Evolutionary conservation across 352 stramenopile genomes (phyloP), one percentile per base, ranked within the genome.

Genomic region (Phytophthora idaei): DNA sequence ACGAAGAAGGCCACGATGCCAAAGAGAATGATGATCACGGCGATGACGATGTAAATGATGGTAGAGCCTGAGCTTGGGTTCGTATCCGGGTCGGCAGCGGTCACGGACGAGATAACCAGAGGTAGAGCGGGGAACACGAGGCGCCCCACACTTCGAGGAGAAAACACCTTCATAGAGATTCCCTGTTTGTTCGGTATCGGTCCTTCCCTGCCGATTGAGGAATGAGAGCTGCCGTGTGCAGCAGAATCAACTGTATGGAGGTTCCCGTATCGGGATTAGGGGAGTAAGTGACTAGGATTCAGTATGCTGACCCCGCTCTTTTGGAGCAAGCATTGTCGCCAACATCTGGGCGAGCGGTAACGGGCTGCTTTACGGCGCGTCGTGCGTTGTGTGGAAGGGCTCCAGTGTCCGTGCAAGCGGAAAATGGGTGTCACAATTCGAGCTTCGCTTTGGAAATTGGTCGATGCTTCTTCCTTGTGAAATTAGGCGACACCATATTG

Each of bases 11-110:
- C 77, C 12, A 73, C 71, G 27, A 80, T 68, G 21, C 85, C 52
- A 46, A 88, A 78, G 21, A 91, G 77, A 44, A 81, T 45, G 21
- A 80, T 68, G 34, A 87, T 69, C 8, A 89, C 70, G 27, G 73
- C 77, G 25, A 89, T 69, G 41, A 86, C 79, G 51, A 89, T 77
- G 67, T 83, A 87, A 55, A 90, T 73, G 67, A 89, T 70, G 34
- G 67, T 81, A 5, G 77, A 81, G 21, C 58, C 55, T 17, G 71
- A 76, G 36, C 67, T 65, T 42, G 63, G 45, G 51, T 60, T 61
- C 7, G 74, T 65, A 0, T 60, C 46, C 17, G 64, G 47, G 39
- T 62, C 37, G 2, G 59, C 36, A 4, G 71, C 65, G 31, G 62
- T 12, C 9, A 71, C 61, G 4, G 47, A 42, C 27, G 61, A 25